Evolutionary conservation across 495 filamentous ascomycete genomes (phyloP).

Genomic region (Penicillium taxi): DNA sequence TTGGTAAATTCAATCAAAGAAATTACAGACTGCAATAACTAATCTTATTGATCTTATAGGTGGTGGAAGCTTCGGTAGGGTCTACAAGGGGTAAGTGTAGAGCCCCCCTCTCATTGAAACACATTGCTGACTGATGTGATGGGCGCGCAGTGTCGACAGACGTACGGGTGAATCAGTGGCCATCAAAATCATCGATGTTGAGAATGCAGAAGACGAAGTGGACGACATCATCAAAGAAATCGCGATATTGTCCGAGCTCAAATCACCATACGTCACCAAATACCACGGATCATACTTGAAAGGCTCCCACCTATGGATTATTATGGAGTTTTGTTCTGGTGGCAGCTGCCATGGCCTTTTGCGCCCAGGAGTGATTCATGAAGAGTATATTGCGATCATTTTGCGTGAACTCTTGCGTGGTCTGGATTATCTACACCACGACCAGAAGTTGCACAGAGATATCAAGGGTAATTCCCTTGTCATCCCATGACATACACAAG

Average conservation of each 20-base stretch:
- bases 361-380: slow-evolving; percentile 84
- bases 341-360: slow-evolving; percentile 86
- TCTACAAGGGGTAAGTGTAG: slow-evolving; percentile 76
- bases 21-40: slow-evolving; percentile 4
- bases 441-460: slow-evolving; percentile 93
- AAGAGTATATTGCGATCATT: slow-evolving; percentile 93
- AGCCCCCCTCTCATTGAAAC: slow-evolving; percentile 20
- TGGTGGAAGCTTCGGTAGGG: slow-evolving; percentile 90
- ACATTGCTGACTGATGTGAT: neutral
- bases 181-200: slow-evolving; percentile 96
- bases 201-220: slow-evolving; percentile 96
- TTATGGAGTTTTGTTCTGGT: slow-evolving; percentile 92
- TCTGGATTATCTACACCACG: slow-evolving; percentile 84
- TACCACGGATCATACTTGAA: slow-evolving; percentile 95
- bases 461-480: slow-evolving; percentile 68
- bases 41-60: slow-evolving; percentile 23
- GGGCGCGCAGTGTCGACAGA: slow-evolving; percentile 62
- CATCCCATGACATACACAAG: neutral
- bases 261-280: slow-evolving; percentile 90
- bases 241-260: slow-evolving; percentile 85
- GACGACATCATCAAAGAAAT: slow-evolving; percentile 99
- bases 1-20: slow-evolving; percentile 47
- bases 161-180: slow-evolving; percentile 78
- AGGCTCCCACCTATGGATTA: slow-evolving; percentile 94
- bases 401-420: slow-evolving; percentile 82